Evolutionary conservation across 805 yeast species (phyloP).

Genomic region (Cyberlindnera suaveolens): DNA sequence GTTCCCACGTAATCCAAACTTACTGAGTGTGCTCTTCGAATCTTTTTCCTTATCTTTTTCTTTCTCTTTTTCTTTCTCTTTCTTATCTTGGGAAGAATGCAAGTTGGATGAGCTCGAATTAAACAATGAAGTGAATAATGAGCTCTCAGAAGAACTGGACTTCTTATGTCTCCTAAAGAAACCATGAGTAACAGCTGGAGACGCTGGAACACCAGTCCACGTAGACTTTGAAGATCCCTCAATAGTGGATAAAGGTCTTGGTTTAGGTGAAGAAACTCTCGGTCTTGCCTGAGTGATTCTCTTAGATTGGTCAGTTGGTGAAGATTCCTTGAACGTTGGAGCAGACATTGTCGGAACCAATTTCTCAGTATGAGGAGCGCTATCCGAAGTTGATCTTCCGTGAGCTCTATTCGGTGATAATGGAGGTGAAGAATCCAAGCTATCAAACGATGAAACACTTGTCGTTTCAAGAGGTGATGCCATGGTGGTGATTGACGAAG

Average conservation of each 20-base stretch:
- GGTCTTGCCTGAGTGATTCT: background rate
- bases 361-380: constrained; percentile 8
- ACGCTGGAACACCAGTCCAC: constrained; percentile 29
- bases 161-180: constrained; percentile 61
- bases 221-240: constrained; percentile 24
- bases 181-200: constrained; percentile 30
- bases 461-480: constrained; percentile 12
- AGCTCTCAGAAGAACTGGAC: constrained; percentile 55
- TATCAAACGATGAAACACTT: constrained; percentile 17
- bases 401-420: constrained; percentile 4
- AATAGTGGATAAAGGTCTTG: constrained; percentile 33
- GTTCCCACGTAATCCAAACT: constrained; percentile 16
- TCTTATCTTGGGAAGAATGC: constrained; percentile 15
- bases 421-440: constrained; percentile 18
- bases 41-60: constrained; percentile 9
- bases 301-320: background rate
- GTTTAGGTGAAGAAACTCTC: constrained; percentile 1
- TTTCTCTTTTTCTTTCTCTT: constrained; percentile 3
- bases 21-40: constrained; percentile 17
- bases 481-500: constrained; percentile 16
- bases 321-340: constrained; percentile 19
- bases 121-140: constrained; percentile 33
- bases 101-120: constrained; percentile 29
- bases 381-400: constrained; percentile 26
- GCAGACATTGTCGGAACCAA: constrained; percentile 32